Conservation (phyloP, 495 filamentous ascomycete species). For the Margaritispora aquatica region DNA sequence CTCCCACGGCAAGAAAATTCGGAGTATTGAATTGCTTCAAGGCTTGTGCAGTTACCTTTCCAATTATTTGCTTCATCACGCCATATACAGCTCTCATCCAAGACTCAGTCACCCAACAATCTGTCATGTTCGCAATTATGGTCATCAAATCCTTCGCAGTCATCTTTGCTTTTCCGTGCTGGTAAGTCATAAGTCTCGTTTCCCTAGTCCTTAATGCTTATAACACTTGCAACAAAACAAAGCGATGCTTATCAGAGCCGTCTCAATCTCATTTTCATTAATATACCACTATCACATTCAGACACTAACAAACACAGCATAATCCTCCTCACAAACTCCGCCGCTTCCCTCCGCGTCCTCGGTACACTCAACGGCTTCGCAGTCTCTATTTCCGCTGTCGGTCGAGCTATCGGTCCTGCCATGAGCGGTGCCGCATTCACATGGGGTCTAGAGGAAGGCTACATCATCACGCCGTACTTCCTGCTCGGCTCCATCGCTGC, state of each 20-base stretch:
- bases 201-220: too few species aligned
- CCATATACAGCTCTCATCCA: conserved; percentile 66
- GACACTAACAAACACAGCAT: too few species aligned
- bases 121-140: conserved; percentile 46
- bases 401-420: conserved; percentile 71
- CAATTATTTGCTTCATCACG: conserved; percentile 63
- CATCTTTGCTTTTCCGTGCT: conserved; percentile 82
- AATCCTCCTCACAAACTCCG: conserved; percentile 88
- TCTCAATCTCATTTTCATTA: too few species aligned
- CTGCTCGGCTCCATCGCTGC: conserved; percentile 51
- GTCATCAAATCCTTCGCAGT: conserved; percentile 61
- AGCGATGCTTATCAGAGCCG: too few species aligned
- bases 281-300: too few species aligned
- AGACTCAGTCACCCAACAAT: conserved; percentile 25
- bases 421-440: conserved; percentile 59
- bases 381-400: conserved; percentile 70
- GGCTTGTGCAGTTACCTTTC: conserved; percentile 47
- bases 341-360: conserved; percentile 62
- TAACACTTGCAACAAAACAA: too few species aligned
- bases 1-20: conserved; percentile 55
- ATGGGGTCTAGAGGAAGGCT: conserved; percentile 62
- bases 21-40: conserved; percentile 68
- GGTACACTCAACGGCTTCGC: conserved; percentile 89
- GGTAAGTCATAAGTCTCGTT: too few species aligned
- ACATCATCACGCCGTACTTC: conserved; percentile 78